Evolutionary conservation across 192 early-diverging fungal genomes (phyloP).

Genomic region (Haplosporangium gracile): DNA sequence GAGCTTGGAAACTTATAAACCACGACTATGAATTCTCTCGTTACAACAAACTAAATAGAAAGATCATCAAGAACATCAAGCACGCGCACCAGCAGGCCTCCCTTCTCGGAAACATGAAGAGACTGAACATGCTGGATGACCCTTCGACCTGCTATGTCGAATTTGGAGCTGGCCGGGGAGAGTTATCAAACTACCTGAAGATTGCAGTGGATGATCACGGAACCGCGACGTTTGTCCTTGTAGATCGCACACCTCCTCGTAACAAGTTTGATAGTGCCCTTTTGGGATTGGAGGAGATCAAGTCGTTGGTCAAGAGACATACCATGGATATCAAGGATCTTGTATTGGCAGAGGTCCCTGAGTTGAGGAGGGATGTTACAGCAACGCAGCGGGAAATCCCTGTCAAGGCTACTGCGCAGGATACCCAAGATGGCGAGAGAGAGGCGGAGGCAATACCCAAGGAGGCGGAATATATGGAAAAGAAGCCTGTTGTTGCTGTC

Average conservation of each 20-base stretch:
- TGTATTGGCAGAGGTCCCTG: slow-evolving; percentile 68
- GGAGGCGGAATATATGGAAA: slow-evolving; percentile 43
- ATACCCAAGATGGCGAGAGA: background rate
- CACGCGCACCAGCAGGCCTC: slow-evolving; percentile 78
- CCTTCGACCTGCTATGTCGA: slow-evolving; percentile 76
- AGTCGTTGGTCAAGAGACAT: slow-evolving; percentile 69
- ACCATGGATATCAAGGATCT: slow-evolving; percentile 91
- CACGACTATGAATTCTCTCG: no score
- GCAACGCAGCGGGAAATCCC: slow-evolving; percentile 36
- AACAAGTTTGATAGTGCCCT: slow-evolving; percentile 72
- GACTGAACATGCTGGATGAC: slow-evolving; percentile 67
- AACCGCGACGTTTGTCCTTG: slow-evolving; percentile 67
- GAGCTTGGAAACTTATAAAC: background rate
- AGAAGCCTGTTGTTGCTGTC: slow-evolving; percentile 74
- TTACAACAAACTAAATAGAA: slow-evolving; percentile 25
- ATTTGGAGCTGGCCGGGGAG: slow-evolving; percentile 84
- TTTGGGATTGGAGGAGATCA: slow-evolving; percentile 49
- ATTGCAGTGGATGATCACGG: slow-evolving; percentile 61
- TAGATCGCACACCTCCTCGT: slow-evolving; percentile 86
- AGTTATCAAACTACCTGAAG: slow-evolving; percentile 64
- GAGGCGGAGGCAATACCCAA: background rate
- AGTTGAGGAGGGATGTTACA: slow-evolving; percentile 50
- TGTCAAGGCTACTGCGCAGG: background rate
- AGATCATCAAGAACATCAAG: slow-evolving; percentile 57
- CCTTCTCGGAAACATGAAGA: slow-evolving; percentile 81